These are phyloP conservation scores for Ustilago curta DNA, from an alignment of 1,284 basidiomycete genomes.

Conservation along the genomic window DNA sequence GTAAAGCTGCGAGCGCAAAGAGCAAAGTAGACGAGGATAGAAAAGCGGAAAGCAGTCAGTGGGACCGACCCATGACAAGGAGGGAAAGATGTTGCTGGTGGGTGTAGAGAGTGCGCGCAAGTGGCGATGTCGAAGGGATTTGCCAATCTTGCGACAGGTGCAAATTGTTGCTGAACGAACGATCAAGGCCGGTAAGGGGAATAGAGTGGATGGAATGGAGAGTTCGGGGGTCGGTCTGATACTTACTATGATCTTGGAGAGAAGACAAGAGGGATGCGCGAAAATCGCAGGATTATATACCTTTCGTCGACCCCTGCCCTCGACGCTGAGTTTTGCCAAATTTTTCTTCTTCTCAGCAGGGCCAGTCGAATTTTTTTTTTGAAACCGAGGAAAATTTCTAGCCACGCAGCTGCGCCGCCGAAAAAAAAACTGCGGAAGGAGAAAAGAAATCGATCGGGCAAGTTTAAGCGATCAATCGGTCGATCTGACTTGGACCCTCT, in stretches of 20 bases:
- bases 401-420: background rate
- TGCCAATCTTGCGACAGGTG: background rate
- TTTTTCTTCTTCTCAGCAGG: constrained; percentile 16
- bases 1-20: constrained; percentile 59
- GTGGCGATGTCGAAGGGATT: background rate
- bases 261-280: constrained; percentile 43
- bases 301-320: constrained; percentile 10
- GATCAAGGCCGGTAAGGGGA: background rate
- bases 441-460: background rate
- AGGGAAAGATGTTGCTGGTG: background rate
- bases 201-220: no score
- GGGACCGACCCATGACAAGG: constrained; percentile 12
- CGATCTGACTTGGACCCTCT: background rate
- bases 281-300: constrained; percentile 41
- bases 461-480: background rate
- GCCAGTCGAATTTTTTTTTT: constrained; percentile 23
- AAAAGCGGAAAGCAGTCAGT: constrained; percentile 19
- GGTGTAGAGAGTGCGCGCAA: background rate
- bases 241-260: constrained; percentile 59
- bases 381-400: background rate
- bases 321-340: constrained; percentile 6
- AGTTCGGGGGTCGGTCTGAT: constrained; percentile 29
- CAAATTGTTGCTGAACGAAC: background rate
- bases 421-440: constrained; percentile 4
- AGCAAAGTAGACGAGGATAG: background rate